Evolutionary conservation across 1,284 basidiomycete genomes (phyloP).

Genomic region (Pseudozyma sp.): DNA sequence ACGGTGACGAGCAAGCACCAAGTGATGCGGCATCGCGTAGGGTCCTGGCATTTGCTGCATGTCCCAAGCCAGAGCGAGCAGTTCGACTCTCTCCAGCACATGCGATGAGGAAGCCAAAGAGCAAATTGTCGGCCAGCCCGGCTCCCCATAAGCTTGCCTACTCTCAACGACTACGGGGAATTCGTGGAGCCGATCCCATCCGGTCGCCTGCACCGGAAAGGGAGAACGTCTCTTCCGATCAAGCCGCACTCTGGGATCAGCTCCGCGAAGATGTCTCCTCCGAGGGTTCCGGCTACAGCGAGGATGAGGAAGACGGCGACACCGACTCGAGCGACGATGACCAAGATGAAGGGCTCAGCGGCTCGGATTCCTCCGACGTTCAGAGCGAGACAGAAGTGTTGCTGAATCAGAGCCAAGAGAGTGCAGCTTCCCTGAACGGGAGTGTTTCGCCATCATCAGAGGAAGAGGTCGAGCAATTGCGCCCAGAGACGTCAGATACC

Average conservation of each 20-base stretch:
- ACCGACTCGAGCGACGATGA: conserved; percentile 16
- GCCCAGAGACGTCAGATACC: background rate
- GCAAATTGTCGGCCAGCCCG: conserved; percentile 42
- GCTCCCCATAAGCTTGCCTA: conserved; percentile 44
- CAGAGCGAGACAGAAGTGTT: conserved; percentile 17
- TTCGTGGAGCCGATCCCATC: conserved; percentile 37
- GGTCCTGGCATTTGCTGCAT: conserved; percentile 35
- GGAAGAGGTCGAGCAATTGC: conserved; percentile 4
- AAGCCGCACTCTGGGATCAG: conserved; percentile 8
- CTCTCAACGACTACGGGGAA: conserved; percentile 32
- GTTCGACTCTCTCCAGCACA: conserved; percentile 22
- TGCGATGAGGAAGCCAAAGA: conserved; percentile 9
- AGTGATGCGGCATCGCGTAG: conserved; percentile 8
- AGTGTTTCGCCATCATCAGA: background rate
- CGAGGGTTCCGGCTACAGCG: conserved; percentile 47
- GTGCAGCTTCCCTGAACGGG: background rate
- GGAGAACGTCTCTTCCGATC: background rate
- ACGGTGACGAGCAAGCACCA: conserved; percentile 5
- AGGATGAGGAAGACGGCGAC: conserved; percentile 46
- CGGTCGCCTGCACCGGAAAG: conserved; percentile 40
- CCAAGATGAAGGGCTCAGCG: conserved; percentile 14
- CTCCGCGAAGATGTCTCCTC: conserved; percentile 11
- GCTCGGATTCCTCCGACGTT: conserved; percentile 10
- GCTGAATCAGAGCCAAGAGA: conserved; percentile 14
- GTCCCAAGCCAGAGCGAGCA: conserved; percentile 36